Percentiles rank a stretch among this genome's conserved stretches.
These are phyloP conservation scores for Paramyrothecium roridum DNA, from an alignment of 2,329 filamentous ascomycete species.

Conservation along the genomic window DNA sequence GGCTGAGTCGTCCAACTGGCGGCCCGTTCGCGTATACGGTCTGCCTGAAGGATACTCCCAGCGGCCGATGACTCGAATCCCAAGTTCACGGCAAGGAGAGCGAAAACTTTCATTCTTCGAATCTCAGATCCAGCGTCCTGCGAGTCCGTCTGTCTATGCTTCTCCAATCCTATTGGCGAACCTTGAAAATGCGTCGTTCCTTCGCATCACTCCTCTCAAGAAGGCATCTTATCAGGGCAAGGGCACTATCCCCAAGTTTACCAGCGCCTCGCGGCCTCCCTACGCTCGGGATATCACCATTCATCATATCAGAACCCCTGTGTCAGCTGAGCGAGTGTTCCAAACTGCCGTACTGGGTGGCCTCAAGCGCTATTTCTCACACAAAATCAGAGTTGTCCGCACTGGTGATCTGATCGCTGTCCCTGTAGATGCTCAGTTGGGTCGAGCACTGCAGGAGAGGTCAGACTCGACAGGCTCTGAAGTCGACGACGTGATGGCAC, in stretches of 20 bases:
- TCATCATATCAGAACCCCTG: constrained; percentile 82
- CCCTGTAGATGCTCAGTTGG: constrained; percentile 81
- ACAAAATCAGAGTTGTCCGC: constrained; percentile 76
- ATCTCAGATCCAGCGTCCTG: constrained; percentile 61
- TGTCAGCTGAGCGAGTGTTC: constrained; percentile 79
- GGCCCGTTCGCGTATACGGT: constrained; percentile 84
- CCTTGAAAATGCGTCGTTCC: constrained; percentile 71
- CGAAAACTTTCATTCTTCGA: constrained; percentile 62
- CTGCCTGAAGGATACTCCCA: constrained; percentile 72
- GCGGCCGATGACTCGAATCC: constrained; percentile 58
- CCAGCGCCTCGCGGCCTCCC: constrained; percentile 52
- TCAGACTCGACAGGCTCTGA: constrained; percentile 55
- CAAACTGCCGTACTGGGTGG: constrained; percentile 85
- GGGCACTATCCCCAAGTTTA: constrained; percentile 53
- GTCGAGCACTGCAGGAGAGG: constrained; percentile 76
- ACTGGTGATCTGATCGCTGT: constrained; percentile 86
- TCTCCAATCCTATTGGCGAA: constrained; percentile 88
- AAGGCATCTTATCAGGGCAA: constrained; percentile 46
- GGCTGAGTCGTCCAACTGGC: constrained; percentile 65
- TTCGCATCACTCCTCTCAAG: constrained; percentile 73
- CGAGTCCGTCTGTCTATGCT: constrained; percentile 64
- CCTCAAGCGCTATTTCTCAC: constrained; percentile 84
- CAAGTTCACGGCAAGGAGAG: constrained; percentile 49
- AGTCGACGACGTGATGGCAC: constrained; percentile 67
- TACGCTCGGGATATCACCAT: constrained; percentile 76